Evolutionary conservation across 768 basidiomycete genomes (phyloP).

Genomic region (Russula sp.): DNA sequence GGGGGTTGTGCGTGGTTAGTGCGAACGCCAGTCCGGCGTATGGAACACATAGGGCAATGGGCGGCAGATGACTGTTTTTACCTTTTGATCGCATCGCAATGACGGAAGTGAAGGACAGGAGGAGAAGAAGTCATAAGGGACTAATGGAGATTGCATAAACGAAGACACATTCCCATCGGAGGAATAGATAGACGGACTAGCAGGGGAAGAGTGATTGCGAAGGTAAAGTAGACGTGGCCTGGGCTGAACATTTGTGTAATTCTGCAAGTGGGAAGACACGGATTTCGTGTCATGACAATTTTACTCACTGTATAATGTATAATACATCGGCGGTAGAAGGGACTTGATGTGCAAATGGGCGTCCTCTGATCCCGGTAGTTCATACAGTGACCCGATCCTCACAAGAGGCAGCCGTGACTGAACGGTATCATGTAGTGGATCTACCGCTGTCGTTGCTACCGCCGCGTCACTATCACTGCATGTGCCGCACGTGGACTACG

Average conservation of each 20-base stretch:
- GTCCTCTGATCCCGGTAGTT: background rate
- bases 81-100: background rate
- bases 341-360: background rate
- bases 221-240: background rate
- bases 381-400: background rate
- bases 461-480: background rate
- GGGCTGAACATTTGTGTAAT: background rate
- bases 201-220: background rate
- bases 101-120: background rate
- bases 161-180: background rate
- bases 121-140: background rate
- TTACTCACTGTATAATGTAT: background rate
- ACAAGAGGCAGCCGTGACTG: background rate
- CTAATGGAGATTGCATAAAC: background rate
- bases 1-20: background rate
- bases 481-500: background rate
- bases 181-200: background rate
- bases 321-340: background rate
- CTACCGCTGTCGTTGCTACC: background rate
- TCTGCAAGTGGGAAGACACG: conserved; percentile 1
- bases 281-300: background rate
- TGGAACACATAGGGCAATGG: background rate
- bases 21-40: background rate
- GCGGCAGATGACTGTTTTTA: background rate
- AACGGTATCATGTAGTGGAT: background rate